phyloP scores from a whole-genome alignment of 169 alveolate genomes.

The Eimeria acervulina region DNA sequence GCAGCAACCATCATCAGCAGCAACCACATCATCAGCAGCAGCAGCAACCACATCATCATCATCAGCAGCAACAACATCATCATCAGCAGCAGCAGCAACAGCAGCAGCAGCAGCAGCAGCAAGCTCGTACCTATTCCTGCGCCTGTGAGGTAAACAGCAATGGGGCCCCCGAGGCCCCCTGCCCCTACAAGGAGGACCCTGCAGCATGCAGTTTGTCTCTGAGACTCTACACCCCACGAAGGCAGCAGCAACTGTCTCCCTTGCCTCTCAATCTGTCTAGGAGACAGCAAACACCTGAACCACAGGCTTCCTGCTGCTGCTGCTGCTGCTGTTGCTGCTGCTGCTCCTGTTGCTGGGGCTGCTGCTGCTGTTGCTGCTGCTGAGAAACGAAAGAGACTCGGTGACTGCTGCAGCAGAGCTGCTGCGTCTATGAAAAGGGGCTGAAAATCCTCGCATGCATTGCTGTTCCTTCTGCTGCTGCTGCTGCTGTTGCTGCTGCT shows the following conservation, averaged over 20 bases:
- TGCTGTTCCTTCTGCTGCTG: slow-evolving; percentile 46
- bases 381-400: background rate
- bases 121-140: slow-evolving; percentile 96
- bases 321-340: slow-evolving; percentile 28
- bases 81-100: background rate
- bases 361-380: slow-evolving; percentile 23
- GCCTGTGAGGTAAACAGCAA: slow-evolving; percentile 96
- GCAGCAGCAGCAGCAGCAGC: slow-evolving; percentile 31
- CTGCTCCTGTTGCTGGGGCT: slow-evolving; percentile 19
- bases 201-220: slow-evolving; percentile 89
- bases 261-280: slow-evolving; percentile 14
- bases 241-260: slow-evolving; percentile 93
- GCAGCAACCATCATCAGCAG: background rate
- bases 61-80: background rate
- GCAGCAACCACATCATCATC: no score
- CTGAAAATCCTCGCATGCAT: background rate
- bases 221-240: slow-evolving; percentile 91
- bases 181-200: slow-evolving; percentile 98
- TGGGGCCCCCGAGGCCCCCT: slow-evolving; percentile 99
- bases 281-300: background rate
- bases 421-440: slow-evolving; percentile 10
- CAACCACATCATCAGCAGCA: background rate
- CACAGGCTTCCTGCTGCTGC: slow-evolving; percentile 4
- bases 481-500: slow-evolving; percentile 60
- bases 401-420: slow-evolving; percentile 33